phyloP scores from a whole-genome alignment of 352 stramenopile genomes.

The Plasmopara halstedii region DNA sequence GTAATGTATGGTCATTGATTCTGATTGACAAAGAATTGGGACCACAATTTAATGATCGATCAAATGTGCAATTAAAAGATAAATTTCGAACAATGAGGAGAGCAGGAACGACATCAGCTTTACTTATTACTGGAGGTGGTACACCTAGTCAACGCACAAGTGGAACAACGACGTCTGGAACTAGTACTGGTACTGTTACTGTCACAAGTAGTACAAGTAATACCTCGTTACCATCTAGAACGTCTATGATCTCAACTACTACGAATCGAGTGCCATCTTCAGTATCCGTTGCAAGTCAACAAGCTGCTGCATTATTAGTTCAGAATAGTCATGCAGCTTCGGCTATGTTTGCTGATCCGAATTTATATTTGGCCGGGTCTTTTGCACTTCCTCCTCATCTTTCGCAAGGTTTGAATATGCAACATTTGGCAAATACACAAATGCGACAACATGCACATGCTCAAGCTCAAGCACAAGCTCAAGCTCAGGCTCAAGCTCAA shows the following conservation, averaged over 20 bases:
- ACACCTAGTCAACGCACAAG: conserved; percentile 39
- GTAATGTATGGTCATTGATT: conserved; percentile 81
- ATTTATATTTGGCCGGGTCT: conserved; percentile 55
- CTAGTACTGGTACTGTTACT: no score
- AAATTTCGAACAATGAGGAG: conserved; percentile 78
- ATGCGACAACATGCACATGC: conserved; percentile 35
- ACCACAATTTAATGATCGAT: conserved; percentile 72
- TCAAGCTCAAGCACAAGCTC: conserved; percentile 14
- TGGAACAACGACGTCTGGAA: conserved; percentile 15
- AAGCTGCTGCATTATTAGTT: conserved; percentile 44
- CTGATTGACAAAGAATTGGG: conserved; percentile 73
- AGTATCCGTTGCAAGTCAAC: conserved; percentile 36
- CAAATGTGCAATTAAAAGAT: conserved; percentile 80
- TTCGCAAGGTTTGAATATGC: conserved; percentile 44
- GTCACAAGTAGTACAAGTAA: not conserved
- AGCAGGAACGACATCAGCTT: conserved; percentile 34
- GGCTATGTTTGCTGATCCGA: conserved; percentile 55
- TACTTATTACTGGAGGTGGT: conserved; percentile 34
- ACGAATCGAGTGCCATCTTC: conserved; percentile 21
- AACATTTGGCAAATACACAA: conserved; percentile 37
- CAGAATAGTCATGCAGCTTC: conserved; percentile 41
- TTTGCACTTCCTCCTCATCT: conserved; percentile 47
- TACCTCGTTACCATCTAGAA: conserved; percentile 21
- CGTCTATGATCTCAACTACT: conserved; percentile 24
- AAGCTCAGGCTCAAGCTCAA: no score